A percentile compares a stretch with the other conserved stretches of the same genome.
Conservation (phyloP, 2,329 filamentous ascomycete genomes). For the Westerdykella aurantiaca region DNA sequence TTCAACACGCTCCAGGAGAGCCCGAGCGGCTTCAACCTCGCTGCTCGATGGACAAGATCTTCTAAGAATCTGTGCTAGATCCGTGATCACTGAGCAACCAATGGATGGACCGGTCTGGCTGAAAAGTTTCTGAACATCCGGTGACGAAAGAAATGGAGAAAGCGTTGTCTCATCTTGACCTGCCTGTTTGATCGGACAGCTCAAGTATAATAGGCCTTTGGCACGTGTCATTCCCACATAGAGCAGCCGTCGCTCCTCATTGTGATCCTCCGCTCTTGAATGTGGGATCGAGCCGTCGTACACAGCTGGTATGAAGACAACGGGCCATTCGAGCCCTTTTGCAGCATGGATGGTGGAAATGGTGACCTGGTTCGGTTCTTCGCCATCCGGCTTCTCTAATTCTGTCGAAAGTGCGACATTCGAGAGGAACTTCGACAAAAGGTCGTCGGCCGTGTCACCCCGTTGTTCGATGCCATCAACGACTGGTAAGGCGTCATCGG, state of each 20-base stretch:
- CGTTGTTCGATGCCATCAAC: slow-evolving; percentile 67
- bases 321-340: slow-evolving; percentile 93
- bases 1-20: slow-evolving; percentile 24
- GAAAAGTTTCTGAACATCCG: slow-evolving; percentile 49
- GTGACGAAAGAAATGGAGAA: slow-evolving; percentile 64
- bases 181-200: slow-evolving; percentile 65
- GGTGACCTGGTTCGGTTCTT: slow-evolving; percentile 62
- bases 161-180: slow-evolving; percentile 57
- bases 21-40: slow-evolving; percentile 19
- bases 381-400: slow-evolving; percentile 57
- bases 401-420: slow-evolving; percentile 85
- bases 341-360: slow-evolving; percentile 95
- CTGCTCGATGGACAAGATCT: slow-evolving; percentile 53
- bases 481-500: slow-evolving; percentile 52
- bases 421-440: slow-evolving; percentile 74
- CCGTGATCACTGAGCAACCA: slow-evolving; percentile 54
- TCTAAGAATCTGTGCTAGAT: slow-evolving; percentile 65
- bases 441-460: slow-evolving; percentile 51
- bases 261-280: slow-evolving; percentile 72
- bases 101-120: slow-evolving; percentile 65
- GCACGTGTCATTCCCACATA: slow-evolving; percentile 98
- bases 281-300: slow-evolving; percentile 91
- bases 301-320: slow-evolving; percentile 86
- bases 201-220: slow-evolving; percentile 78
- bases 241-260: slow-evolving; percentile 81